phyloP scores from a whole-genome alignment of 2,329 filamentous ascomycete species.

The Alternaria arbusti region DNA sequence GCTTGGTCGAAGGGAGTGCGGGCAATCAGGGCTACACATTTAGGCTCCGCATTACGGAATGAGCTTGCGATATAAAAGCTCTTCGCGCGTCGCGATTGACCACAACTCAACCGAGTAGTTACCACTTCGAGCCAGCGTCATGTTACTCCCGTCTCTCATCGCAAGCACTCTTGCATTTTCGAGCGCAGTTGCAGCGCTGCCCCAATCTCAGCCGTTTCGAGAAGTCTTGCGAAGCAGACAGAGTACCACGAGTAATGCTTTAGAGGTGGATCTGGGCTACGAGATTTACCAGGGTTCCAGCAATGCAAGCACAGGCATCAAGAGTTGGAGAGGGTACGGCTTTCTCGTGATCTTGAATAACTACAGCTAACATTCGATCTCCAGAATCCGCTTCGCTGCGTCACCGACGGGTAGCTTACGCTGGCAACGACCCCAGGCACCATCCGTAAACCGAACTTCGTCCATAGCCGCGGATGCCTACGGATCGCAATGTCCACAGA shows the following conservation, averaged over 20 bases:
- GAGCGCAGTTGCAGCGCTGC: not conserved
- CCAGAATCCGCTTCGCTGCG: conserved; percentile 30
- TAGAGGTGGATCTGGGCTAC: conserved; percentile 32
- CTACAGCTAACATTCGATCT: not conserved
- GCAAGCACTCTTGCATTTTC: not conserved
- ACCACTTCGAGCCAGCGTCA: not conserved
- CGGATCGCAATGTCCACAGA: conserved; percentile 12
- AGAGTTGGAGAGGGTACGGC: conserved; percentile 31
- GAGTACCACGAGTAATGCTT: not conserved
- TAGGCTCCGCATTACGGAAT: not conserved
- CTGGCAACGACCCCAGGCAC: conserved; percentile 25
- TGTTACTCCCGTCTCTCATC: not conserved
- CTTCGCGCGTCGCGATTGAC: not conserved
- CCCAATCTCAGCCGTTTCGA: not conserved
- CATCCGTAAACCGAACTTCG: conserved; percentile 11
- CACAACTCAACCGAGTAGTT: not conserved
- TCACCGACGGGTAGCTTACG: conserved; percentile 22
- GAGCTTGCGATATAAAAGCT: not conserved
- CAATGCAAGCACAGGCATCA: conserved; percentile 22
- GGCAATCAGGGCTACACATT: not conserved
- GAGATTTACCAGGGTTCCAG: conserved; percentile 24
- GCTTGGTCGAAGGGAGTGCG: not conserved
- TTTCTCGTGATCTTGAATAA: not conserved
- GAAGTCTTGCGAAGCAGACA: not conserved
- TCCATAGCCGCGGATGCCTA: conserved; percentile 4